Evolutionary conservation across 495 filamentous ascomycete species (phyloP).

Genomic region (Oidiodendron maius): DNA sequence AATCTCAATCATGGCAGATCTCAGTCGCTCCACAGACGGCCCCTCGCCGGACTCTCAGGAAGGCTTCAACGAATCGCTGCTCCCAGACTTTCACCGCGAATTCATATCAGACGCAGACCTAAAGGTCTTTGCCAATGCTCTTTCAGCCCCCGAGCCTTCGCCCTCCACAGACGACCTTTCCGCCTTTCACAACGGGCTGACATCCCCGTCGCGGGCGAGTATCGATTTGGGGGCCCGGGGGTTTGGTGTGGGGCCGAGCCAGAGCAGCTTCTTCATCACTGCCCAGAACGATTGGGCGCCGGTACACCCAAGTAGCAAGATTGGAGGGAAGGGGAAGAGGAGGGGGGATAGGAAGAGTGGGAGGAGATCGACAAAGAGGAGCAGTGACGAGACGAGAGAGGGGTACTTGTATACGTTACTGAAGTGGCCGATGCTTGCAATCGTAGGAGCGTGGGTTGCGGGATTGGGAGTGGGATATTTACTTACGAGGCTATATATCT

Average conservation of each 20-base stretch:
- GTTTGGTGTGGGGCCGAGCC: conserved; percentile 5
- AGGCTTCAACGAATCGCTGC: conserved; percentile 19
- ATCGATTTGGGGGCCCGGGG: not conserved
- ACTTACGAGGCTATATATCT: conserved; percentile 82
- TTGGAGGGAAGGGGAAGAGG: conserved; percentile 5
- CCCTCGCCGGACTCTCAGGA: conserved; percentile 19
- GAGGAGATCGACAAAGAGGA: conserved; percentile 32
- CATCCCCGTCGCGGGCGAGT: conserved; percentile 3
- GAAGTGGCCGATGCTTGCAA: conserved; percentile 83
- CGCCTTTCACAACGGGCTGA: not conserved
- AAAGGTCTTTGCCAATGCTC: conserved; percentile 51
- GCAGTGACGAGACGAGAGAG: conserved; percentile 88
- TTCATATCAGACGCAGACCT: conserved; percentile 56
- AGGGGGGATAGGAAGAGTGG: conserved; percentile 23
- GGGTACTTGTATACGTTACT: conserved; percentile 81
- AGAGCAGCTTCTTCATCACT: conserved; percentile 47
- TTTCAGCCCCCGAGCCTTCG: conserved; percentile 45
- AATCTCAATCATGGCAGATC: conserved; percentile 18
- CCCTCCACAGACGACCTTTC: conserved; percentile 33
- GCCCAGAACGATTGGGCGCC: conserved; percentile 85
- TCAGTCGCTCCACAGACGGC: conserved; percentile 17
- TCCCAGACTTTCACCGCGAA: conserved; percentile 52
- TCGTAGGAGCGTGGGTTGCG: conserved; percentile 74
- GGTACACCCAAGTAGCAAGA: conserved; percentile 36
- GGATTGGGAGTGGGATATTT: conserved; percentile 65